These are phyloP conservation scores for Austroboletus eburneus DNA, from an alignment of 768 basidiomycete species.

Conservation along the genomic window DNA sequence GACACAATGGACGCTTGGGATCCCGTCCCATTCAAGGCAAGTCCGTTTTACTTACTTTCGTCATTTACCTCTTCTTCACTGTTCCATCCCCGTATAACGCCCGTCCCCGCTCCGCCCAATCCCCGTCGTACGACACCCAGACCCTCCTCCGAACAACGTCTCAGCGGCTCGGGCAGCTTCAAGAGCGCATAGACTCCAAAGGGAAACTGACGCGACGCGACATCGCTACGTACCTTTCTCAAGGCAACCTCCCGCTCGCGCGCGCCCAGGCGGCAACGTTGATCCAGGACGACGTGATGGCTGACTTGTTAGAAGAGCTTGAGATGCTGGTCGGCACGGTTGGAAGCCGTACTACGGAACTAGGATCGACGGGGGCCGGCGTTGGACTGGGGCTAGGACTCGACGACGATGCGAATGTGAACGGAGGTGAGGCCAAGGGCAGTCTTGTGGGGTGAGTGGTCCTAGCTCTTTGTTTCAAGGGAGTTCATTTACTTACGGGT, in stretches of 20 bases:
- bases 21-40: slow-evolving; percentile 28
- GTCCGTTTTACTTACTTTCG: slow-evolving; percentile 1
- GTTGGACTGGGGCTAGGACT: slow-evolving; percentile 4
- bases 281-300: slow-evolving; percentile 57
- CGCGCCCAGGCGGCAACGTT: slow-evolving; percentile 70
- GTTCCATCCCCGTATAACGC: background rate
- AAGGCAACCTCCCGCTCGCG: slow-evolving; percentile 58
- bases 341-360: slow-evolving; percentile 52
- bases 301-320: slow-evolving; percentile 59
- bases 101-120: background rate
- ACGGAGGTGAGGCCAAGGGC: slow-evolving; percentile 7
- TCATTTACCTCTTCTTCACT: background rate
- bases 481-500: too few relatives aligned
- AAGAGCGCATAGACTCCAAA: slow-evolving; percentile 65
- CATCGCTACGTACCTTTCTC: slow-evolving; percentile 61
- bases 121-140: slow-evolving; percentile 32
- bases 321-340: slow-evolving; percentile 66
- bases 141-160: slow-evolving; percentile 58
- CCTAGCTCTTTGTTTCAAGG: background rate
- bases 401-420: background rate
- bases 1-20: slow-evolving; percentile 32
- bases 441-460: slow-evolving; percentile 31
- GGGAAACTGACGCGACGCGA: slow-evolving; percentile 60
- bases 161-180: slow-evolving; percentile 64
- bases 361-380: slow-evolving; percentile 35